A percentile compares a stretch with the other conserved stretches of the same genome.
Conservation (phyloP, 768 basidiomycete species). For the Podaxis carcinomalis region DNA sequence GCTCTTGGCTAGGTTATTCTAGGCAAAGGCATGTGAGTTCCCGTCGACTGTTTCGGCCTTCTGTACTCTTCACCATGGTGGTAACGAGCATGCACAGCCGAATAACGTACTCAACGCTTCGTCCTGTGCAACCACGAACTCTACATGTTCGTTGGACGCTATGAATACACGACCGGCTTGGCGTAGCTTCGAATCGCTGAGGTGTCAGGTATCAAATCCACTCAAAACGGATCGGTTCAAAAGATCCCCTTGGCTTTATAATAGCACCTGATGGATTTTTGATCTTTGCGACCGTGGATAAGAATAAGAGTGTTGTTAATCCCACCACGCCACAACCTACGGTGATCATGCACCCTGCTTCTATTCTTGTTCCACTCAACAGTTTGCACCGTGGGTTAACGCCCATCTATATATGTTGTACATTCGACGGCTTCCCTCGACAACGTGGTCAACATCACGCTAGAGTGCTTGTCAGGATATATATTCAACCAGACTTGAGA, state of each 20-base stretch:
- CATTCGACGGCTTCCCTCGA: not conserved
- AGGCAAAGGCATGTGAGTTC: not conserved
- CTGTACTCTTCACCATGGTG: not conserved
- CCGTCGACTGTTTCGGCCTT: not conserved
- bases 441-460: conserved; percentile 5
- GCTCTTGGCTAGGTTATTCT: not conserved
- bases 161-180: not conserved
- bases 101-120: not conserved
- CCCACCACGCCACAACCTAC: not conserved
- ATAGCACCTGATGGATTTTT: not conserved
- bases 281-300: not conserved
- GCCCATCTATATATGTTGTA: not conserved
- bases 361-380: not conserved
- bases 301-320: not conserved
- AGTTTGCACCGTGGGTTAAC: not conserved
- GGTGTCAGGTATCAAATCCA: not conserved
- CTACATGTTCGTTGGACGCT: not conserved
- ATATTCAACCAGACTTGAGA: not conserved
- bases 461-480: not conserved
- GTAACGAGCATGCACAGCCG: not conserved
- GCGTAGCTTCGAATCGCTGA: not conserved
- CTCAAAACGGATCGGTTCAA: not conserved
- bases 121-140: not conserved
- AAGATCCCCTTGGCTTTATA: not conserved
- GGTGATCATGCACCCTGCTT: not conserved